Base-by-base conservation (phyloP, 1,284 basidiomycete genomes). In the Cryptococcus jaspeensis region DNA sequence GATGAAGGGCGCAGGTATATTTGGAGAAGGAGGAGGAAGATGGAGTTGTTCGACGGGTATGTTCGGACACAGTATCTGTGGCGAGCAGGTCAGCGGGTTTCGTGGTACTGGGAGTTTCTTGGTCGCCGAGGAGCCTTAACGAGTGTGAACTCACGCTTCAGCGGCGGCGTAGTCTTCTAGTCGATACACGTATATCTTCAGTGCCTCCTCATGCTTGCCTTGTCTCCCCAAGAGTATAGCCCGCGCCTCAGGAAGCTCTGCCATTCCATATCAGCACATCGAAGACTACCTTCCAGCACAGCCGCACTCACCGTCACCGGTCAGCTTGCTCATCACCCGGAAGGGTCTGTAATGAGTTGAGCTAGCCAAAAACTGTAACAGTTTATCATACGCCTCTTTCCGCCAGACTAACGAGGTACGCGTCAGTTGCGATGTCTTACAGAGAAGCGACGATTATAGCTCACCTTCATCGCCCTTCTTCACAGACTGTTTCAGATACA, bases 181-280 rank as follows among this genome's bases (percentile, higher is more conserved):
- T 44, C 85, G 84, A 70, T 95, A 88, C 1, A 94, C 92, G 73
- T 98, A 98, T 25, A 96, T 84, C 69, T 91, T 88, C 23, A 99
- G 83, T 0, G 95, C 95, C 58, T 88, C 90, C 65, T 95, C 90
- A 67, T 99, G 93, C 58, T 90, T 86, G 0, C 90, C 92, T 58
- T 98, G 82, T 20, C 89, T 84, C 3, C 95, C 96, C 4, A 98
- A 80, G 3, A 99, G 81, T 54, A 95, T 85, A 0, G 96, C 95
- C 39, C 92, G 85, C 1, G 90, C 91, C 72, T 95, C 90, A 58
- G 84, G 90, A 49, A 93, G 80, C 63, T 90, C 90, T 88, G 71
- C 62, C 32, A n/a, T 42, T 40, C 2, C 25, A 37, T 46, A 23
- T 54, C 43, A 60, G 48, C 20, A 48, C 15, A 18, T 51, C 9